Evolutionary conservation across 495 filamentous ascomycete genomes (phyloP).

Genomic region (Tuber aestivum): DNA sequence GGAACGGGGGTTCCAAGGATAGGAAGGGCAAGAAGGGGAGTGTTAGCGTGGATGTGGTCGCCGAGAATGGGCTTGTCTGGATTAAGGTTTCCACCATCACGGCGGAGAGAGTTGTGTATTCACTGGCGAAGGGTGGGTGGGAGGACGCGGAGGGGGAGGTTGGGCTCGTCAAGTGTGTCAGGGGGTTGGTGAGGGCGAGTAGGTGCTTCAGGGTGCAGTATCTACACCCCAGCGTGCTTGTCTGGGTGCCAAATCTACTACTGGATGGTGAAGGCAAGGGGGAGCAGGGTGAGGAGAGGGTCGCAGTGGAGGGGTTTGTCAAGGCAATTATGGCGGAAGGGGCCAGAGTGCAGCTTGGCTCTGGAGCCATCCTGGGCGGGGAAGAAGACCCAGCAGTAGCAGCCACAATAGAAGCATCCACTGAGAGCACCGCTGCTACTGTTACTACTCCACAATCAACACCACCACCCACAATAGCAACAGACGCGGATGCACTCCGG

Average conservation of each 20-base stretch:
- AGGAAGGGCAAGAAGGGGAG: conserved; percentile 32
- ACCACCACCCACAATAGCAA: neutral
- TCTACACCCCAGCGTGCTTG: conserved; percentile 52
- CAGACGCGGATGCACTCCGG: neutral
- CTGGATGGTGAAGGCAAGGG: neutral
- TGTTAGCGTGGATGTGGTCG: conserved; percentile 39
- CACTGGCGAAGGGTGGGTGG: conserved; percentile 61
- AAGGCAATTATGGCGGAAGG: conserved; percentile 54
- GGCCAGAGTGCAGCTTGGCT: conserved; percentile 47
- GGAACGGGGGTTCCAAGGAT: conserved; percentile 12
- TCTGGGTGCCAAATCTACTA: conserved; percentile 51
- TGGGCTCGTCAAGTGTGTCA: conserved; percentile 54
- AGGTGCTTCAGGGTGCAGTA: conserved; percentile 54
- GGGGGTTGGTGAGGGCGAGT: conserved; percentile 52
- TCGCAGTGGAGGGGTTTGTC: conserved; percentile 44
- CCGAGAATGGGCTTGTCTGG: conserved; percentile 41
- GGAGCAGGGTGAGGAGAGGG: neutral
- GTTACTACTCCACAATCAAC: neutral
- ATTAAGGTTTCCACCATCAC: conserved; percentile 59
- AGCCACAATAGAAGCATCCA: neutral
- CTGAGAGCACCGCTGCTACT: neutral
- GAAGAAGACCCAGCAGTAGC: neutral
- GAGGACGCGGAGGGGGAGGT: conserved; percentile 48
- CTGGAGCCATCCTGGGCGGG: neutral
- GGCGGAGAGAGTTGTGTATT: conserved; percentile 53